These are phyloP conservation scores for Triticum turgidum DNA, from an alignment of 176 grass and related monocot species.

Conservation along the genomic window DNA sequence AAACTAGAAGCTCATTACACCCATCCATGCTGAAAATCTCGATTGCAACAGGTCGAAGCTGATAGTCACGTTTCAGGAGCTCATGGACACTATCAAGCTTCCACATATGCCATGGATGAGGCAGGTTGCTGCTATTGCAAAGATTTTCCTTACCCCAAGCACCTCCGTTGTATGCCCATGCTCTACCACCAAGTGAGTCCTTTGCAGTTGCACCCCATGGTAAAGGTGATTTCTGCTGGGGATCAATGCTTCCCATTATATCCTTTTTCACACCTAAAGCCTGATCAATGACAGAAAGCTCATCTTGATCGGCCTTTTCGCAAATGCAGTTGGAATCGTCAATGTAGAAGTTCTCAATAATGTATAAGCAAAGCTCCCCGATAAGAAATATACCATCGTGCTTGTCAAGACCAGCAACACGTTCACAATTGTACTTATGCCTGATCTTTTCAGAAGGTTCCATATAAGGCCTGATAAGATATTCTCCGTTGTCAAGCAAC, in stretches of 20 bases:
- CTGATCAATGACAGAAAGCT: conserved; percentile 96
- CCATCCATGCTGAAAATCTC: conserved; percentile 99
- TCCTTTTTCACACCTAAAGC: conserved; percentile 98
- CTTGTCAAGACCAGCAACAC: conserved; percentile 94
- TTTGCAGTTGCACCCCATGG: conserved; percentile 51
- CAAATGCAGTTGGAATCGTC: conserved; percentile 92
- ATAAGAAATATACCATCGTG: conserved; percentile 98
- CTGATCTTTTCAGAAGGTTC: conserved; percentile 94
- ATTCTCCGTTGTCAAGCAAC: conserved; percentile 95
- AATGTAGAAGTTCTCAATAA: conserved; percentile 98
- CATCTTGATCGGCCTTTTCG: conserved; percentile 88
- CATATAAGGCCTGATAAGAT: conserved; percentile 95
- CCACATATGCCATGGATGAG: conserved; percentile 99
- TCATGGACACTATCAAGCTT: conserved; percentile 98
- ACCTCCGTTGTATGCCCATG: conserved; percentile 97
- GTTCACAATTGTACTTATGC: conserved; percentile 93
- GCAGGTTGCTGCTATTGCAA: conserved; percentile 77
- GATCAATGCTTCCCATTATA: conserved; percentile 71
- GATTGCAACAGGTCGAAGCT: conserved; percentile 94
- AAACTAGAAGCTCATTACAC: conserved; percentile 97
- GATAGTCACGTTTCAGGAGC: conserved; percentile 96
- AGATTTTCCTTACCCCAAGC: conserved; percentile 98
- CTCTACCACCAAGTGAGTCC: conserved; percentile 76
- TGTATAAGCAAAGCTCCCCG: conserved; percentile 90
- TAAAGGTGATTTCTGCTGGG: conserved; percentile 72